Conservation (phyloP, 345 rosid species). For the Turritis glabra region DNA sequence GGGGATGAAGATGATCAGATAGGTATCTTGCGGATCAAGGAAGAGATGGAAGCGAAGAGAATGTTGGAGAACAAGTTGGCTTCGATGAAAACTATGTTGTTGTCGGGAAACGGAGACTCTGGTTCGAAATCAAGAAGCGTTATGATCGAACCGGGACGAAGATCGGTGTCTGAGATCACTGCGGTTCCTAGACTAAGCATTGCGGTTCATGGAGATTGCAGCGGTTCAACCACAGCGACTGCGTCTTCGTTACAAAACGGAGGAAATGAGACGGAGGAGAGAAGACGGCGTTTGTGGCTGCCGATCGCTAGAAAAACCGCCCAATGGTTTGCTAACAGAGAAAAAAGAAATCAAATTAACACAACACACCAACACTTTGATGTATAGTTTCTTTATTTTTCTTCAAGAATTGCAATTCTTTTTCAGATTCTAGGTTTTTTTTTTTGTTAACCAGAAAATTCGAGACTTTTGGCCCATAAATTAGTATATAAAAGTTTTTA, state of each 20-base stretch:
- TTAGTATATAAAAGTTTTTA: background rate
- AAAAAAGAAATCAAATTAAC: slow-evolving; percentile 43
- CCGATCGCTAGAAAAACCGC: slow-evolving; percentile 76
- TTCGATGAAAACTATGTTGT: slow-evolving; percentile 27
- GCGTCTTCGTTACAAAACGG: slow-evolving; percentile 34
- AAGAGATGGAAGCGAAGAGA: slow-evolving; percentile 69
- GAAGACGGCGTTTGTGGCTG: slow-evolving; percentile 61
- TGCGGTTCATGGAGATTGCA: slow-evolving; percentile 24
- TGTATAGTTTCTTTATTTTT: slow-evolving; percentile 36
- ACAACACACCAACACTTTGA: slow-evolving; percentile 34
- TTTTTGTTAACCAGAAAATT: background rate
- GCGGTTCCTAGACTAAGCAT: slow-evolving; percentile 54
- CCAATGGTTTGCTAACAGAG: slow-evolving; percentile 77
- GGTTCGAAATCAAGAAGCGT: slow-evolving; percentile 35
- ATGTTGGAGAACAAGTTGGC: slow-evolving; percentile 49
- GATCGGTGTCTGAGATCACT: slow-evolving; percentile 80
- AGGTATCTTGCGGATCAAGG: slow-evolving; percentile 48
- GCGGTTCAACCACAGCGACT: slow-evolving; percentile 30
- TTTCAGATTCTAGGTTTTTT: background rate
- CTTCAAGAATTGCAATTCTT: background rate
- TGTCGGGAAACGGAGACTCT: slow-evolving; percentile 38
- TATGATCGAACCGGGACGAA: slow-evolving; percentile 45
- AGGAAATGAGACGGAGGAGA: slow-evolving; percentile 45
- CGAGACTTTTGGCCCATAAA: background rate
- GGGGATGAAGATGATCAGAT: slow-evolving; percentile 39